Evolutionary conservation across 2,329 filamentous ascomycete genomes (phyloP).

Genomic region (Xylariaceae sp.): DNA sequence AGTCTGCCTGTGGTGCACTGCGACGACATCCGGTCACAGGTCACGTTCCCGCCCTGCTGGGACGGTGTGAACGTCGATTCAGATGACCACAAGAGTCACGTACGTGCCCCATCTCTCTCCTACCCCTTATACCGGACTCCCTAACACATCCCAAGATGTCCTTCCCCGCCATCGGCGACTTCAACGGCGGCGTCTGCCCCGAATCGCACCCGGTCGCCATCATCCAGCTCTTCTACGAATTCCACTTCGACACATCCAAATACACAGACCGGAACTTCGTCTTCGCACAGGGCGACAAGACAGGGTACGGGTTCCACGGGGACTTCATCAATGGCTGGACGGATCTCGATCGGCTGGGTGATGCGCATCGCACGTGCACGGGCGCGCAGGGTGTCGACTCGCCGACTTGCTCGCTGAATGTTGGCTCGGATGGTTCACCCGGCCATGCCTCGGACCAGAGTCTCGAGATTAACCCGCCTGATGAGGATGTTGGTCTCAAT

Average conservation of each 20-base stretch:
- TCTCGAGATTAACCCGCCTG: conserved; percentile 2
- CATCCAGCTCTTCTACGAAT: conserved; percentile 39
- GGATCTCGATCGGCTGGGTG: conserved; percentile 33
- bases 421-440: conserved; percentile 9
- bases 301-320: conserved; percentile 49
- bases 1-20: conserved; percentile 31
- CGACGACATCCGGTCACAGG: conserved; percentile 41
- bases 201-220: conserved; percentile 42
- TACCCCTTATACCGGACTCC: not conserved
- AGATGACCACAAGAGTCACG: conserved; percentile 12
- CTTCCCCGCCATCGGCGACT: conserved; percentile 7
- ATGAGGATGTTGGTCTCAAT: conserved; percentile 5
- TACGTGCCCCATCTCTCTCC: not conserved
- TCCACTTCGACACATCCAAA: conserved; percentile 31
- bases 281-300: conserved; percentile 43
- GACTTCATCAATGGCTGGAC: conserved; percentile 45
- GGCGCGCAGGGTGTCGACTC: conserved; percentile 8
- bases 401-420: conserved; percentile 13
- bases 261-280: conserved; percentile 36
- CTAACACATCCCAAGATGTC: conserved; percentile 8
- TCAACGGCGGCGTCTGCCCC: conserved; percentile 39
- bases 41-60: conserved; percentile 61
- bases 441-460: conserved; percentile 9
- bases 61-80: conserved; percentile 49
- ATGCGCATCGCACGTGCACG: conserved; percentile 29